phyloP scores from a whole-genome alignment of 441 rosid species.

The Arabidopsis hybrid region DNA sequence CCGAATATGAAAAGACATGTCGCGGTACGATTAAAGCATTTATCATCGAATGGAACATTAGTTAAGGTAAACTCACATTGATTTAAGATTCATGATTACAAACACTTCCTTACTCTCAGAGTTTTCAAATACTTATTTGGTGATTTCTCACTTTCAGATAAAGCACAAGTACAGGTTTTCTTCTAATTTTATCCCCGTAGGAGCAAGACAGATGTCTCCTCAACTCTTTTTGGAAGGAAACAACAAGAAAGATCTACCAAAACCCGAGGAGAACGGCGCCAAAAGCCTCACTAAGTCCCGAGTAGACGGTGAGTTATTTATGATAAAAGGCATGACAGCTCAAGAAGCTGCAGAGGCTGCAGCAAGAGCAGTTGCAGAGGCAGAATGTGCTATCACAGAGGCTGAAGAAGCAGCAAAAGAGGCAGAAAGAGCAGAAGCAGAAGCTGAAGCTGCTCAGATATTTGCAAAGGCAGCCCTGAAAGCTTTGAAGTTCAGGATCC shows the following conservation, averaged over 20 bases:
- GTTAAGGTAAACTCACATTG: conserved; percentile 60
- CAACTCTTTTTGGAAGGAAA: conserved; percentile 60
- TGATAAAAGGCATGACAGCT: conserved; percentile 81
- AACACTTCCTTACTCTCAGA: conserved; percentile 29
- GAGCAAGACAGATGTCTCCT: conserved; percentile 53
- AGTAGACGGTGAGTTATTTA: conserved; percentile 62
- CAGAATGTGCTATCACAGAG: conserved; percentile 91
- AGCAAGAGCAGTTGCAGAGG: conserved; percentile 93
- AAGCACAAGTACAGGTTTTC: conserved; percentile 75
- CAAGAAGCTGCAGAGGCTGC: conserved; percentile 92
- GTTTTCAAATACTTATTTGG: conserved; percentile 2
- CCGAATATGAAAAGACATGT: conserved; percentile 70
- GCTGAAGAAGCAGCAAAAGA: conserved; percentile 97
- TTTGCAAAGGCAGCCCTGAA: conserved; percentile 85
- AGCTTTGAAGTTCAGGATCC: conserved; percentile 68
- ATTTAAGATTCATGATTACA: conserved; percentile 1
- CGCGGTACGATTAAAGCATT: conserved; percentile 71
- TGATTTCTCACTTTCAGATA: conserved; percentile 51
- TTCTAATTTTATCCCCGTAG: conserved; percentile 49
- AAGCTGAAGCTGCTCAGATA: conserved; percentile 93
- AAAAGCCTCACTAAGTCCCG: conserved; percentile 56
- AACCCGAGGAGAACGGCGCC: conserved; percentile 56
- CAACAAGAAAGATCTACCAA: conserved; percentile 54
- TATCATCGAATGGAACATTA: conserved; percentile 69
- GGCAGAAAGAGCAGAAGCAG: conserved; percentile 94